These are phyloP conservation scores for Ustilago hordei DNA, from an alignment of 1,284 basidiomycete genomes.

Conservation along the genomic window DNA sequence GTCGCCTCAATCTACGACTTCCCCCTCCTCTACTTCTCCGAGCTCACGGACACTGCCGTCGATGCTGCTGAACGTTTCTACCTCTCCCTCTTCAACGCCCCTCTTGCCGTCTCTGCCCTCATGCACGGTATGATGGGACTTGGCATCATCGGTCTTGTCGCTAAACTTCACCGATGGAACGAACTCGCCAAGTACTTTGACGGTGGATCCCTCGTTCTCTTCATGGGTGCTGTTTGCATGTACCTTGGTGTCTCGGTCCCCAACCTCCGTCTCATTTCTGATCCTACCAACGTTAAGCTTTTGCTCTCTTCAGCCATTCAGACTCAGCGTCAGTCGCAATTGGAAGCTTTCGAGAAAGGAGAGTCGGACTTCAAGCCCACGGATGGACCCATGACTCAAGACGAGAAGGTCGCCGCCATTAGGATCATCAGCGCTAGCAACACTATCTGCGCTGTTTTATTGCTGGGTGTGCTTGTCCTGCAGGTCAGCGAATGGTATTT, in stretches of 20 bases:
- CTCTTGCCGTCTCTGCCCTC: constrained; percentile 59
- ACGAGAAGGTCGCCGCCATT: constrained; percentile 56
- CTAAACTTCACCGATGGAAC: constrained; percentile 67
- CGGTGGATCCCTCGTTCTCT: constrained; percentile 60
- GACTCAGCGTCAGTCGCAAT: constrained; percentile 51
- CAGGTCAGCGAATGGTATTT: constrained; percentile 64
- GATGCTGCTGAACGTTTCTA: constrained; percentile 65
- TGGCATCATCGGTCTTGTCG: constrained; percentile 62
- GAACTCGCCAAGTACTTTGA: constrained; percentile 69
- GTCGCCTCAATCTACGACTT: constrained; percentile 65
- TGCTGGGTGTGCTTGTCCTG: constrained; percentile 62
- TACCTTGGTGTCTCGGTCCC: constrained; percentile 63
- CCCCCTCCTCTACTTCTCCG: constrained; percentile 61
- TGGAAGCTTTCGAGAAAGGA: constrained; percentile 44
- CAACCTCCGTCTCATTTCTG: constrained; percentile 61
- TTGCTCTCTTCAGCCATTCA: constrained; percentile 49
- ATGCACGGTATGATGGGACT: constrained; percentile 66
- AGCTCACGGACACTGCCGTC: constrained; percentile 22
- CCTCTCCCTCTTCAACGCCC: constrained; percentile 59
- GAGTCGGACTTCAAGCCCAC: constrained; percentile 29
- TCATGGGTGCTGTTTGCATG: constrained; percentile 65
- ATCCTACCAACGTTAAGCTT: constrained; percentile 59
- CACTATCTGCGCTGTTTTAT: constrained; percentile 58
- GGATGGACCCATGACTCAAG: constrained; percentile 48
- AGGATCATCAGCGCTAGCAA: constrained; percentile 65